These are phyloP conservation scores for Penicillium waksmanii DNA, from an alignment of 495 filamentous ascomycete genomes.

Conservation along the genomic window DNA sequence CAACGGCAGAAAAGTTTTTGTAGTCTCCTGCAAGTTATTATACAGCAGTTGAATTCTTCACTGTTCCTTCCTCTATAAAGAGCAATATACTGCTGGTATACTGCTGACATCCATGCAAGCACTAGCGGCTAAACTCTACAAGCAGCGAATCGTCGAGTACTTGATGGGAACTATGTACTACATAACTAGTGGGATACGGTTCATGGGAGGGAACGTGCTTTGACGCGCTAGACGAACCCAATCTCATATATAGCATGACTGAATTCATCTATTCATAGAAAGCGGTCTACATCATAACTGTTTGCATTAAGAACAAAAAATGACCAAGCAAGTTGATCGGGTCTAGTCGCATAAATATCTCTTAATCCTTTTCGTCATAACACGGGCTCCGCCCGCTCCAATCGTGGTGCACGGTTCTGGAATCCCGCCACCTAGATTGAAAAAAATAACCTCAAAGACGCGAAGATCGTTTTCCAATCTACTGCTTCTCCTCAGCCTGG, in stretches of 20 bases:
- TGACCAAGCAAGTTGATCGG: conserved; percentile 23
- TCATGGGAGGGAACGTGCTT: neutral
- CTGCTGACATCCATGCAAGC: too few relatives aligned
- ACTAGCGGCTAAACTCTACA: too few relatives aligned
- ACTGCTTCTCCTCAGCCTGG: conserved; percentile 51
- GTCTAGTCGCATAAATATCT: conserved; percentile 36
- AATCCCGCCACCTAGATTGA: neutral
- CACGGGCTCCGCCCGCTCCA: conserved; percentile 15
- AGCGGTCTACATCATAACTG: conserved; percentile 37
- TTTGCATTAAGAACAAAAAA: conserved; percentile 29
- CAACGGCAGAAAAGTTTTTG: too few relatives aligned
- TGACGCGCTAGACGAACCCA: neutral
- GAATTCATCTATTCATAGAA: conserved; percentile 35
- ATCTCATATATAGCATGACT: conserved; percentile 15
- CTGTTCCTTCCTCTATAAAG: too few relatives aligned
- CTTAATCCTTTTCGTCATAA: conserved; percentile 36
- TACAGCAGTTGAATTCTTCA: too few relatives aligned
- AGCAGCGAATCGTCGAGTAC: too few relatives aligned
- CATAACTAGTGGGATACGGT: too few relatives aligned
- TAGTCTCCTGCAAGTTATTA: too few relatives aligned
- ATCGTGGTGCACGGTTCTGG: neutral
- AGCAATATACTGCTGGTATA: too few relatives aligned
- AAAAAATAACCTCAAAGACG: conserved; percentile 5
- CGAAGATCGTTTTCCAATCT: conserved; percentile 21
- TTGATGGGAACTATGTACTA: too few relatives aligned